A percentile compares a stretch with the other conserved stretches of the same genome.
phyloP scores from a whole-genome alignment of 306 rosid species.

The Castanea crenata region DNA sequence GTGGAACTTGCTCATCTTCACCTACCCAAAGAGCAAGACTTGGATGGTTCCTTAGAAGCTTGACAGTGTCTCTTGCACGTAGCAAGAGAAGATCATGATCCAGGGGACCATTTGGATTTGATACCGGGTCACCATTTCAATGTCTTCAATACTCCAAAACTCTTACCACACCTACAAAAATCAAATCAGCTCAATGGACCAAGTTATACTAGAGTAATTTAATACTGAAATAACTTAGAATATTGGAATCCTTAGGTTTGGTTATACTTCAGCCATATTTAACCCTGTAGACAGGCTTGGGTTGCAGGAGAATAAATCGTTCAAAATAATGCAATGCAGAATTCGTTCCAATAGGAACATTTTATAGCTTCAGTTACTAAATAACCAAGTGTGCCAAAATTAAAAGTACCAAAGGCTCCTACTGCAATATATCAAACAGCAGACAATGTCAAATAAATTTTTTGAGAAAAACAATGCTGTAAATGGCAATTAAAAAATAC shows the following conservation, averaged over 20 bases:
- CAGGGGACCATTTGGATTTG: constrained; percentile 83
- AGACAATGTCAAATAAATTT: not conserved
- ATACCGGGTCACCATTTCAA: constrained; percentile 66
- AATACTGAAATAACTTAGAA: not conserved
- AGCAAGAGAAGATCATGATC: constrained; percentile 92
- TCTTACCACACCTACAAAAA: constrained; percentile 93
- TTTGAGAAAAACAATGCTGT: not conserved
- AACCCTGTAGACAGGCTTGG: too few species aligned
- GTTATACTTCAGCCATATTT: not conserved
- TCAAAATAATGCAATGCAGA: not conserved
- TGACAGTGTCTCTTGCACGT: constrained; percentile 91
- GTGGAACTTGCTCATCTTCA: constrained; percentile 95
- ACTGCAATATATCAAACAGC: not conserved
- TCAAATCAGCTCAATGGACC: constrained; percentile 19
- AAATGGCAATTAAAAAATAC: not conserved
- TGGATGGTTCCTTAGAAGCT: constrained; percentile 85
- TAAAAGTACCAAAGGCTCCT: not conserved
- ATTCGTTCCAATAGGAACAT: not conserved
- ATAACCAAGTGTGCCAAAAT: not conserved
- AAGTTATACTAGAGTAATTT: constrained; percentile 10
- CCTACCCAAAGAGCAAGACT: constrained; percentile 98
- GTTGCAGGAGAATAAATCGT: too few species aligned
- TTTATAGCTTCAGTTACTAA: not conserved
- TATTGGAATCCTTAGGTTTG: not conserved
- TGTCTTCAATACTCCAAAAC: constrained; percentile 97